Conservation (phyloP, 1,284 basidiomycete species). For the Leccinum variabile region DNA sequence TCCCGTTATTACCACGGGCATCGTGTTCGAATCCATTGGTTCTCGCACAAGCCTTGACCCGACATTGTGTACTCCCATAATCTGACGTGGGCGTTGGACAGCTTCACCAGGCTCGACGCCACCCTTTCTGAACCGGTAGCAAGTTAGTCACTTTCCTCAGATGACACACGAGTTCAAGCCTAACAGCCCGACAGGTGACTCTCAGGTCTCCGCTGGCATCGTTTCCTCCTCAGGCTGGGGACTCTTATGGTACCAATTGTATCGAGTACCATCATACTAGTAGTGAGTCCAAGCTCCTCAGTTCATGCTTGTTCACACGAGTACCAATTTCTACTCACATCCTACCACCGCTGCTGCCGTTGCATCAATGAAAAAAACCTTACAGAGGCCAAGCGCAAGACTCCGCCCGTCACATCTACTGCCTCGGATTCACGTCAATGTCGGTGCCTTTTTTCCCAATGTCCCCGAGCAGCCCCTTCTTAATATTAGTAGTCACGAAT, state of each 20-base stretch:
- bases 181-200: not conserved
- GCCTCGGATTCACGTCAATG: not conserved
- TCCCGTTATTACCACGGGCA: constrained; percentile 24
- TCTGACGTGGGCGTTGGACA: not conserved
- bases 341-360: not conserved
- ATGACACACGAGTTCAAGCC: not conserved
- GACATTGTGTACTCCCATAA: not conserved
- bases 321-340: not conserved
- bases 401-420: not conserved
- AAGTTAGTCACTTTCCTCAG: constrained; percentile 8
- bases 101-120: not conserved
- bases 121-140: constrained; percentile 5
- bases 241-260: not conserved
- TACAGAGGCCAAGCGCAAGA: not conserved
- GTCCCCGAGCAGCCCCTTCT: not conserved
- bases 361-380: not conserved
- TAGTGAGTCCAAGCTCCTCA: constrained; percentile 12
- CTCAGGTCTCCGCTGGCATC: not conserved
- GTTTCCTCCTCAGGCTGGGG: not conserved
- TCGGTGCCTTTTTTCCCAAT: constrained; percentile 11
- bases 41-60: not conserved
- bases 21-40: not conserved
- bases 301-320: not conserved
- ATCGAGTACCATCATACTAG: not conserved
- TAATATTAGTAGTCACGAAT: constrained; percentile 8